Conservation (phyloP, 768 basidiomycete genomes). For the Leccinum longicurvipes region DNA sequence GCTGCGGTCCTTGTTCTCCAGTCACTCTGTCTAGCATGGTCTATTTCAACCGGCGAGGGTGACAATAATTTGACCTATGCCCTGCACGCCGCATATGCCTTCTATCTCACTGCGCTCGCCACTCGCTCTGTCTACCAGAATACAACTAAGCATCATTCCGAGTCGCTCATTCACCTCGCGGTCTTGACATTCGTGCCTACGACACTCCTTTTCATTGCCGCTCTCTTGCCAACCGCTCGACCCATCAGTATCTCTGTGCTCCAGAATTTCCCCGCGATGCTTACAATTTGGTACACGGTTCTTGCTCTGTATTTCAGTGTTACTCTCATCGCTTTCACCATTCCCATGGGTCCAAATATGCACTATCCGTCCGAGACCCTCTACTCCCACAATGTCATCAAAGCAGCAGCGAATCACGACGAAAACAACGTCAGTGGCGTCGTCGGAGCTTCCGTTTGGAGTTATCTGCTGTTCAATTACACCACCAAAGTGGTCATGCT, state of each 20-base stretch:
- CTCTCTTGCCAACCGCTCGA: constrained; percentile 53
- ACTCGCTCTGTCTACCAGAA: constrained; percentile 48
- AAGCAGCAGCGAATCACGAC: constrained; percentile 56
- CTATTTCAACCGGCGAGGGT: constrained; percentile 23
- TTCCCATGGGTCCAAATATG: constrained; percentile 70
- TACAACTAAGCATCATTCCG: constrained; percentile 38
- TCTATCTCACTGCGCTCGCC: constrained; percentile 57
- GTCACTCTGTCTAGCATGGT: constrained; percentile 53
- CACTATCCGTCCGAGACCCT: constrained; percentile 69
- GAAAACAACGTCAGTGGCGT: constrained; percentile 70
- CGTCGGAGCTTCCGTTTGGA: constrained; percentile 44
- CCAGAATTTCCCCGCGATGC: constrained; percentile 18
- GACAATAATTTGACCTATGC: constrained; percentile 36
- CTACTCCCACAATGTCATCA: constrained; percentile 69
- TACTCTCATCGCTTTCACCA: constrained; percentile 42
- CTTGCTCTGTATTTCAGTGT: constrained; percentile 48
- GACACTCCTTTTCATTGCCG: constrained; percentile 41
- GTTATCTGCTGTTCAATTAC: constrained; percentile 73
- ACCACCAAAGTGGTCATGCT: constrained; percentile 86
- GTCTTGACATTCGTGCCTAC: constrained; percentile 49
- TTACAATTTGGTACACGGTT: constrained; percentile 50
- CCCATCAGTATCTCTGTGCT: constrained; percentile 32
- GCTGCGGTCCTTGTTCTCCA: constrained; percentile 47
- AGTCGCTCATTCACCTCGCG: constrained; percentile 60
- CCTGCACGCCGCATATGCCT: constrained; percentile 50